Percentiles rank a stretch among this genome's conserved stretches.
Evolutionary conservation across 148 eudicot species (phyloP).

Genomic region (Drosera capensis): DNA sequence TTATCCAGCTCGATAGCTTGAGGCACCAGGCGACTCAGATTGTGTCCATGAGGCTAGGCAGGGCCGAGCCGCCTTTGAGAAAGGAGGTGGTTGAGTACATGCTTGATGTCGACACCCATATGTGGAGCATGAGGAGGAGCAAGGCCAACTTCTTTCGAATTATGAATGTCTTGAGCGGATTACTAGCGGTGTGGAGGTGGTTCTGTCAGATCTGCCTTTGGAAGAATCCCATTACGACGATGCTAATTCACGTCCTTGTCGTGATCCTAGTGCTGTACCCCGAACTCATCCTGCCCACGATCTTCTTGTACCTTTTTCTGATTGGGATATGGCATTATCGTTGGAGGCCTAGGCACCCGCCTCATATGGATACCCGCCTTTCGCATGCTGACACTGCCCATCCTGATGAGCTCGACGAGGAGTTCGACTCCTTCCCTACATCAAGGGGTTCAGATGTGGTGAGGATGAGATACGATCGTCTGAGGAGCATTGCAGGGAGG

Average conservation of each 20-base stretch:
- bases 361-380: conserved; percentile 46
- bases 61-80: conserved; percentile 63
- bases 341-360: conserved; percentile 46
- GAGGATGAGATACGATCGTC: conserved; percentile 41
- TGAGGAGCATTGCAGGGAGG: conserved; percentile 47
- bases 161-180: conserved; percentile 34
- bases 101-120: conserved; percentile 52
- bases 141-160: conserved; percentile 55
- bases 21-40: conserved; percentile 62
- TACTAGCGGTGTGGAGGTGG: conserved; percentile 44
- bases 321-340: conserved; percentile 43
- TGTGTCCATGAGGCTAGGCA: conserved; percentile 32
- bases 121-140: conserved; percentile 60
- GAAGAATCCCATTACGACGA: conserved; percentile 42
- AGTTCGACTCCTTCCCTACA: conserved; percentile 41
- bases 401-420: conserved; percentile 44
- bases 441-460: conserved; percentile 23
- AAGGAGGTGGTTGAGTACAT: conserved; percentile 60
- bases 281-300: conserved; percentile 39
- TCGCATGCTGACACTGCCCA: conserved; percentile 37
- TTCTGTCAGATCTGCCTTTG: conserved; percentile 48
- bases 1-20: conserved; percentile 37
- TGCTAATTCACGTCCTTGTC: conserved; percentile 32
- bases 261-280: conserved; percentile 37
- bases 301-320: conserved; percentile 35